A percentile compares a stretch with the other conserved stretches of the same genome.
Evolutionary conservation across 257 asterid genomes (phyloP).

Genomic region (Datura wrightii): DNA sequence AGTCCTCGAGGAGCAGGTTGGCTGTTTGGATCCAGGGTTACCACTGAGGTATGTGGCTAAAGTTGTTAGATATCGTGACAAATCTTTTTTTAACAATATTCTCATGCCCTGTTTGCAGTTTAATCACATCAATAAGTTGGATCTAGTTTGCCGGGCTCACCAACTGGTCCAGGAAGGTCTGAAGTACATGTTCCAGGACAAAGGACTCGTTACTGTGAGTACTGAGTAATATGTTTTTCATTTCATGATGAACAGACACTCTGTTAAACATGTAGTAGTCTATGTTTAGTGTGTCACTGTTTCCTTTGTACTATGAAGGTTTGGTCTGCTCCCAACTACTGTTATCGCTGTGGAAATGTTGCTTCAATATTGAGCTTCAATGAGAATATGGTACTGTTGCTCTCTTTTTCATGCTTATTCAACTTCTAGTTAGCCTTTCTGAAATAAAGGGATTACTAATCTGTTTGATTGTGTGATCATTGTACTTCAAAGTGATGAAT

Average conservation of each 20-base stretch:
- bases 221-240: not conserved
- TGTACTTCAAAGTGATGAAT: slow-evolving; percentile 8
- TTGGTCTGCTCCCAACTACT: slow-evolving; percentile 99
- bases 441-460: slow-evolving; percentile 25
- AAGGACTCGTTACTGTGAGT: slow-evolving; percentile 98
- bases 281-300: not conserved
- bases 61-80: not conserved
- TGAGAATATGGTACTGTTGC: slow-evolving; percentile 80
- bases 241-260: not conserved
- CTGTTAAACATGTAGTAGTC: not conserved
- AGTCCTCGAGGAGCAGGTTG: slow-evolving; percentile 99
- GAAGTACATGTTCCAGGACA: slow-evolving; percentile 97
- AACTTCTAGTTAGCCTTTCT: not conserved
- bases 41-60: slow-evolving; percentile 73
- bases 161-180: slow-evolving; percentile 99
- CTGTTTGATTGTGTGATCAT: not conserved
- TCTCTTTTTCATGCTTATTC: slow-evolving; percentile 15
- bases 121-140: slow-evolving; percentile 95
- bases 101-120: slow-evolving; percentile 59
- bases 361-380: slow-evolving; percentile 98
- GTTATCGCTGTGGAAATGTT: slow-evolving; percentile 98
- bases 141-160: slow-evolving; percentile 97
- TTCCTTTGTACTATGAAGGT: slow-evolving; percentile 59
- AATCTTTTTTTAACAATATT: not conserved
- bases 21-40: slow-evolving; percentile 98